Base-by-base conservation (phyloP, 2,329 filamentous ascomycete genomes). In the Nothomitra cinnamomea region DNA sequence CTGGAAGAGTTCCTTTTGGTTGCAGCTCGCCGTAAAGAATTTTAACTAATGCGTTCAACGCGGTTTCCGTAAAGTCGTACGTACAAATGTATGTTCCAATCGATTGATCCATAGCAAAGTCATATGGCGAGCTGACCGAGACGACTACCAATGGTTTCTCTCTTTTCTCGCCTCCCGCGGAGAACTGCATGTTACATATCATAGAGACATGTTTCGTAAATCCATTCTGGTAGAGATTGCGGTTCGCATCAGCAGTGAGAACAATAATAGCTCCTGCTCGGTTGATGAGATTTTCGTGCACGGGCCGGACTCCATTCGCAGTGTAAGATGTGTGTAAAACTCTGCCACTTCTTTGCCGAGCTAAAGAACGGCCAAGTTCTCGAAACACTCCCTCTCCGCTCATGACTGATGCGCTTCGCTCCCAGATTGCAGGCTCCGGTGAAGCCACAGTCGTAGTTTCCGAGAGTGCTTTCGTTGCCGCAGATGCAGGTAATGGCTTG, bases 141-240 rank as follows among this genome's bases (percentile, higher is more conserved):
- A 95, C 84, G 2, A 95, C 90, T 22, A 95, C 82, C 38, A 95
- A 70, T 1, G 89, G 86, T 67, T 94, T 95, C 65, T 92, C 75
- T 8, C 72, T 69, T 48, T 69, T 86, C 63, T 88, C 85, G 1
- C 85, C 85, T 13, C 77, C 78, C 5, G 82, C 80, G 5, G 80
- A 79, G 57, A 71, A 73, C 55, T 87, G 76, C 78, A 88, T 84
- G 21, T 85, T 87, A 68, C 89, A 95, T 68, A 95, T 90, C 83
- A 94, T 92, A 12, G 89, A 84, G 7, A 95, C 86, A 59, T 96
- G 90, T 65, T 95, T 96, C 1, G 90, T 90, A 64, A 96, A 96
- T 0, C 88, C 88, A 51, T 87, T 81, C 65, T 96, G 90, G 63
- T 95, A 96, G 13, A 94, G 70, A 63, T 96, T 95, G 41, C 89